A percentile compares a stretch with the other conserved stretches of the same genome.
phyloP scores from a whole-genome alignment of 176 grass and related monocot species.

The Miscanthus lutarioriparius region DNA sequence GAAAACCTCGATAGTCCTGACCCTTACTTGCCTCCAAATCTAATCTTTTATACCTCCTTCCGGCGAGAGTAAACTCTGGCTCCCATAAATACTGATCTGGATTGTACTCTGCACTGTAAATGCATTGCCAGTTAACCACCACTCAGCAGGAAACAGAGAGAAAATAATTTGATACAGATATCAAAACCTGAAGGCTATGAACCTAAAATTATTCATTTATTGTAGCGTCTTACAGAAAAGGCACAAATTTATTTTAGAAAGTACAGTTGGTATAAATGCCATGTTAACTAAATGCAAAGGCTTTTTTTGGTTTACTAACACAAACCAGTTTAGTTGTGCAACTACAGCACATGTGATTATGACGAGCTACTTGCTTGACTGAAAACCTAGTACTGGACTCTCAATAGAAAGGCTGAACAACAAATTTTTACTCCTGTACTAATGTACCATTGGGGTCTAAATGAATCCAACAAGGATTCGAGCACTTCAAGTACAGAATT shows the following conservation, averaged over 20 bases:
- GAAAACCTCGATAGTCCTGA: constrained; percentile 46
- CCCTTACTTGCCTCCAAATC: constrained; percentile 99
- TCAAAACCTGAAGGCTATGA: background rate
- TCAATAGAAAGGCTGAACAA: background rate
- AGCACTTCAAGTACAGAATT: background rate
- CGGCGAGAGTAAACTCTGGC: constrained; percentile 86
- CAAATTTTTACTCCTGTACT: background rate
- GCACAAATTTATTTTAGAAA: background rate
- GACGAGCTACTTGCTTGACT: background rate
- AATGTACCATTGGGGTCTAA: background rate
- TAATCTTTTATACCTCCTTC: constrained; percentile 91
- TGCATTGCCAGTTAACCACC: constrained; percentile 19
- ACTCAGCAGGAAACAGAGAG: background rate
- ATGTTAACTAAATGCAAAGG: constrained; percentile 18
- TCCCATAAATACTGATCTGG: constrained; percentile 99
- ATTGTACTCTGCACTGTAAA: constrained; percentile 96
- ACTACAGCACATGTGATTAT: background rate
- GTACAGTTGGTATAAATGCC: constrained; percentile 18
- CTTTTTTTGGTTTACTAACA: background rate
- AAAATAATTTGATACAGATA: background rate
- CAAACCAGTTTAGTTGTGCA: background rate
- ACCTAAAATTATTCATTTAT: background rate
- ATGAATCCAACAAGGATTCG: background rate
- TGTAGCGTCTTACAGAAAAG: background rate
- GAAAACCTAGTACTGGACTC: background rate